A percentile compares a stretch with the other conserved stretches of the same genome.
Evolutionary conservation across 345 rosid species (phyloP).

Genomic region (Lagerstroemia speciosa): DNA sequence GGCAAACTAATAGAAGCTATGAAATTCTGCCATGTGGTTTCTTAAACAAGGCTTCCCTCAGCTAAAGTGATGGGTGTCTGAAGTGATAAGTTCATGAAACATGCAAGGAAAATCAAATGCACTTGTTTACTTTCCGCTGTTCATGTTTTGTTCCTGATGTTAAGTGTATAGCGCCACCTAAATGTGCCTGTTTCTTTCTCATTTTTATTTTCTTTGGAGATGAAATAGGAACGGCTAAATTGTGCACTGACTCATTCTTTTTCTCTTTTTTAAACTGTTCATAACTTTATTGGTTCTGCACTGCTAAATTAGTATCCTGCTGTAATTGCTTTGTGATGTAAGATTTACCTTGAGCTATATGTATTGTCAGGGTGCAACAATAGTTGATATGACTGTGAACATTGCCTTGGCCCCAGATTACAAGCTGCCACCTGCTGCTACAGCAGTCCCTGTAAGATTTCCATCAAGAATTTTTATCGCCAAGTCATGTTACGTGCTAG

Average conservation of each 20-base stretch:
- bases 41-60: neutral
- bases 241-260: neutral
- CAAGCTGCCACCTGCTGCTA: constrained; percentile 69
- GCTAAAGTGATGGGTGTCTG: neutral
- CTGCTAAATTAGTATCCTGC: neutral
- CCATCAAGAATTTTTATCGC: neutral
- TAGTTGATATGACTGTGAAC: constrained; percentile 68
- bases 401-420: constrained; percentile 67
- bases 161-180: neutral
- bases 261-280: neutral
- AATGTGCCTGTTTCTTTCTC: neutral
- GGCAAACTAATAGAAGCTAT: neutral
- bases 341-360: constrained; percentile 2
- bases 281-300: neutral
- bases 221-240: neutral
- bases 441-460: constrained; percentile 43
- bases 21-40: neutral
- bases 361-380: constrained; percentile 77
- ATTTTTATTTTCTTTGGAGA: neutral
- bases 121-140: neutral
- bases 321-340: neutral
- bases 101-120: neutral
- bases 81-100: neutral
- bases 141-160: neutral
- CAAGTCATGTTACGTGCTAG: neutral